Percentiles rank a stretch among this genome's conserved stretches.
These are phyloP conservation scores for Rhynchospora breviuscula DNA, from an alignment of 176 grass and related monocot genomes.

Conservation along the genomic window DNA sequence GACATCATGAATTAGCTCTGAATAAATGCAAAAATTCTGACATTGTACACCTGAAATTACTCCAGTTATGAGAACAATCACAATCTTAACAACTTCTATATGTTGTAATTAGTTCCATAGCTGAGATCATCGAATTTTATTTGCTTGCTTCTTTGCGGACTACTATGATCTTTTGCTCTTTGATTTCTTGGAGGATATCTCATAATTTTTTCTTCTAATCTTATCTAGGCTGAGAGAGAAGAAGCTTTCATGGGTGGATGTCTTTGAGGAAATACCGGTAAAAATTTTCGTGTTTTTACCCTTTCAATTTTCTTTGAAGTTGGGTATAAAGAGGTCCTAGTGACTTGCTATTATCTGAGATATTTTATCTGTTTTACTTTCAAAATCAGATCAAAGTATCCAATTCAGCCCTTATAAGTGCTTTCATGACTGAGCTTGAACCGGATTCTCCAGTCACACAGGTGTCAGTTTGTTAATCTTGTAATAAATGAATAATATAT, in stretches of 20 bases:
- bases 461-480: slow-evolving; percentile 33
- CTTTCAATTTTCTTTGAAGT: neutral
- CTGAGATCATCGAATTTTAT: neutral
- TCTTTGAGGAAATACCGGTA: slow-evolving; percentile 98
- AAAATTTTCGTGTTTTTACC: neutral
- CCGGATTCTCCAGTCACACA: slow-evolving; percentile 82
- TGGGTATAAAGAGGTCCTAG: neutral
- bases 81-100: neutral
- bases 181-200: neutral
- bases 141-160: neutral
- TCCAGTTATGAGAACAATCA: neutral
- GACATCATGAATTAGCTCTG: neutral
- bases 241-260: slow-evolving; percentile 95
- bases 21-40: neutral
- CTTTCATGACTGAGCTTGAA: slow-evolving; percentile 95
- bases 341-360: neutral
- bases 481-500: neutral
- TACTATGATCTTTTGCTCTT: neutral
- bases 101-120: neutral
- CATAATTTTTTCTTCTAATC: slow-evolving; percentile 2
- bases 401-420: slow-evolving; percentile 94
- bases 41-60: neutral
- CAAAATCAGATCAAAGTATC: slow-evolving; percentile 84
- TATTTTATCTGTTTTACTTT: slow-evolving; percentile 1
- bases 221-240: slow-evolving; percentile 85